phyloP scores from a whole-genome alignment of 1,284 basidiomycete species.

The Moniliella sp. region DNA sequence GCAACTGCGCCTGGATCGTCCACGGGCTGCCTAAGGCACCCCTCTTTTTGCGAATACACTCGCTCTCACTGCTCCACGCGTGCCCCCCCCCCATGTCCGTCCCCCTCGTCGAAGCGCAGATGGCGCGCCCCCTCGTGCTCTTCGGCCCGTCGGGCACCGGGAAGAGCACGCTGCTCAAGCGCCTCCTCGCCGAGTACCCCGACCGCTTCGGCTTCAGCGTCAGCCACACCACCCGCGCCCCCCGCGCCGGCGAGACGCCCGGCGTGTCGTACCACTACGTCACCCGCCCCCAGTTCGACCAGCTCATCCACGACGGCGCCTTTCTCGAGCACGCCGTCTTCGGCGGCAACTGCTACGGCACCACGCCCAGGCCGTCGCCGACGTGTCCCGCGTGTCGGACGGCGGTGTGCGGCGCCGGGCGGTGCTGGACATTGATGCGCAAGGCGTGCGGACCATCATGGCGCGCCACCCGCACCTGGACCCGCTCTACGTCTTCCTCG shows the following conservation, averaged over 20 bases:
- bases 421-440: constrained; percentile 81
- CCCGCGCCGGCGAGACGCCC: constrained; percentile 59
- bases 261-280: constrained; percentile 48
- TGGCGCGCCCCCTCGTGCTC: constrained; percentile 49
- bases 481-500: constrained; percentile 78
- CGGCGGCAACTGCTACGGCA: constrained; percentile 75
- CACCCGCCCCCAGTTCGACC: constrained; percentile 38
- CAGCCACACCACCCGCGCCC: constrained; percentile 76
- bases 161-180: constrained; percentile 71
- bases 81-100: no score
- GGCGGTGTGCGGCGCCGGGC: constrained; percentile 43
- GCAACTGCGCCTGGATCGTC: no score
- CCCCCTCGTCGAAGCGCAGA: no score
- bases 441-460: constrained; percentile 46
- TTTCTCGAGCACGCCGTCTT: constrained; percentile 53
- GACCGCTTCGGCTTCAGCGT: constrained; percentile 71
- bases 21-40: no score
- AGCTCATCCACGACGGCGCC: constrained; percentile 38
- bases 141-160: constrained; percentile 76
- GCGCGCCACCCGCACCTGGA: constrained; percentile 44
- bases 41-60: no score
- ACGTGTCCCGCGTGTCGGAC: constrained; percentile 37
- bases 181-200: constrained; percentile 61
- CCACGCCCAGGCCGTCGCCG: constrained; percentile 49
- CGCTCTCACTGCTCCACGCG: no score